Percentiles rank a stretch among this genome's conserved stretches.
These are phyloP conservation scores for Komagataella ulmi DNA, from an alignment of 805 yeast genomes.

Conservation along the genomic window DNA sequence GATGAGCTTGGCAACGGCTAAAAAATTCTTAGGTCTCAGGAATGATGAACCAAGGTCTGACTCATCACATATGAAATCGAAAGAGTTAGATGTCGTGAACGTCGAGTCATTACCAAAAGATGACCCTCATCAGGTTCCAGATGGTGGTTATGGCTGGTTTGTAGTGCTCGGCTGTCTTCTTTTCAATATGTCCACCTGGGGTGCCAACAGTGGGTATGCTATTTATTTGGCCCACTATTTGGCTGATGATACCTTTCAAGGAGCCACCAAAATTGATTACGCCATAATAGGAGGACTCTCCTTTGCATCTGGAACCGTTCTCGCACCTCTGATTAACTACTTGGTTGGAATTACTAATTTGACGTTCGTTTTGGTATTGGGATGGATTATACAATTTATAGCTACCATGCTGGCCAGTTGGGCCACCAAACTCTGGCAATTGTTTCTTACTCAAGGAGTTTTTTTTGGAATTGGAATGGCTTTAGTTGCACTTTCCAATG, in stretches of 20 bases:
- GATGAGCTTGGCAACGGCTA: not conserved
- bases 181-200: constrained; percentile 56
- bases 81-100: not conserved
- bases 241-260: constrained; percentile 33
- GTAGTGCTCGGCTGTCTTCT: constrained; percentile 35
- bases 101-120: not conserved
- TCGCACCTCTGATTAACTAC: constrained; percentile 35
- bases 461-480: constrained; percentile 48
- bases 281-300: constrained; percentile 60
- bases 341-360: constrained; percentile 29
- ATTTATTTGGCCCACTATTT: constrained; percentile 47
- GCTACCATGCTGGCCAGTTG: constrained; percentile 51
- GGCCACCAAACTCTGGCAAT: constrained; percentile 47
- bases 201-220: constrained; percentile 56
- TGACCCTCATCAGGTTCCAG: constrained; percentile 24
- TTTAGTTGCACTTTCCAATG: constrained; percentile 41
- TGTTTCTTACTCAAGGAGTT: constrained; percentile 57
- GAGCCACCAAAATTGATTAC: constrained; percentile 43
- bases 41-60: not conserved
- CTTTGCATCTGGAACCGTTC: constrained; percentile 37
- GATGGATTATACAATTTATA: constrained; percentile 34
- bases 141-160: constrained; percentile 64
- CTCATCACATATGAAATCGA: not conserved
- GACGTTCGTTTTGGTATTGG: constrained; percentile 27
- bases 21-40: not conserved